A percentile compares a stretch with the other conserved stretches of the same genome.
Conservation (phyloP, 768 basidiomycete genomes). For the Suillus paluster region DNA sequence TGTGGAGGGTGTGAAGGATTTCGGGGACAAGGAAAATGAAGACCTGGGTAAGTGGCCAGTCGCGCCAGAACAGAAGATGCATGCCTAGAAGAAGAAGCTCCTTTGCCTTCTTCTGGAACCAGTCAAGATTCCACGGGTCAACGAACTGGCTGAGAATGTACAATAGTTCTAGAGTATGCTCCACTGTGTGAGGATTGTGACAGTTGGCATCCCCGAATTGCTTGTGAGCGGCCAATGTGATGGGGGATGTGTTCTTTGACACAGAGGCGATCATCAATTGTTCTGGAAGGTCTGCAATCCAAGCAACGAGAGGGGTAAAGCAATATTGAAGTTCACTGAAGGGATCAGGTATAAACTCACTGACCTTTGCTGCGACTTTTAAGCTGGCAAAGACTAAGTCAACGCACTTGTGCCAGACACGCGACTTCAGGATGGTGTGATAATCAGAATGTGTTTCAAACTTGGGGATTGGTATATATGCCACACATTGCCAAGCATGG, state of each 20-base stretch:
- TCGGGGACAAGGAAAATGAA: too few species aligned
- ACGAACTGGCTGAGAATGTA: too few species aligned
- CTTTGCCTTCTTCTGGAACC: too few species aligned
- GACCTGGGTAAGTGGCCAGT: too few species aligned
- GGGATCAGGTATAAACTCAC: slow-evolving; percentile 32
- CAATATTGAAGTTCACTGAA: slow-evolving; percentile 3
- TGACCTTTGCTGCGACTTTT: slow-evolving; percentile 30
- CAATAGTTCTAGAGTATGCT: too few species aligned
- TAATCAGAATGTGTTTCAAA: slow-evolving; percentile 25
- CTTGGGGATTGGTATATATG: slow-evolving; percentile 32
- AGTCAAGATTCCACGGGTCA: too few species aligned
- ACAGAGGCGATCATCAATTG: slow-evolving; percentile 16
- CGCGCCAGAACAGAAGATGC: too few species aligned
- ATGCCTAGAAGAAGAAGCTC: too few species aligned
- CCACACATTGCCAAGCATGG: slow-evolving; percentile 22
- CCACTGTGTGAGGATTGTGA: too few species aligned
- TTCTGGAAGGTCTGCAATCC: slow-evolving; percentile 25
- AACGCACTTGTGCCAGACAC: slow-evolving; percentile 35
- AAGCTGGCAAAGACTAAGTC: slow-evolving; percentile 32
- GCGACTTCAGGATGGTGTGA: slow-evolving; percentile 27
- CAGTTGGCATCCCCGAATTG: too few species aligned
- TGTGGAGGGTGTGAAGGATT: slow-evolving; percentile 15
- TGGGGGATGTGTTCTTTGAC: slow-evolving; percentile 17
- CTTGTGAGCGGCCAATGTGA: slow-evolving; percentile 17
- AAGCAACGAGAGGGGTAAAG: slow-evolving; percentile 18